A percentile compares a stretch with the other conserved stretches of the same genome.
Evolutionary conservation across 345 rosid species (phyloP).

Genomic region (Aegle marmelos): DNA sequence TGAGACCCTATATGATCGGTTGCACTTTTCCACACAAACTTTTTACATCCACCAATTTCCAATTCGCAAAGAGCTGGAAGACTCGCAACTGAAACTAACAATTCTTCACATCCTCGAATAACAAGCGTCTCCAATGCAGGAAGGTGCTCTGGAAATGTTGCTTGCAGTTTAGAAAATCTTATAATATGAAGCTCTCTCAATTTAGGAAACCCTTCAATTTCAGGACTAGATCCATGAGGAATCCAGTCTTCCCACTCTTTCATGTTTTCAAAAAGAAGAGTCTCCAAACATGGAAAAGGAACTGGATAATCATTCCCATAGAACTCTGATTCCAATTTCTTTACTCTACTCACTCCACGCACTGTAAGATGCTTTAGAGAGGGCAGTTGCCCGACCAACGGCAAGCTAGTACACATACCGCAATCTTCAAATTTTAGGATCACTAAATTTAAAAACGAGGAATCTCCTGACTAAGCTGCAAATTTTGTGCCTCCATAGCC

Average conservation of each 20-base stretch:
- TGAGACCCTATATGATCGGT: neutral
- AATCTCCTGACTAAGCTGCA: no score
- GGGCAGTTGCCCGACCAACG: no score
- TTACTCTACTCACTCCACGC: neutral
- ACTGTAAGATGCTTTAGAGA: neutral
- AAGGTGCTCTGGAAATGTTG: conserved; percentile 15
- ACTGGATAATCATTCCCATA: neutral
- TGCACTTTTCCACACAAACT: neutral
- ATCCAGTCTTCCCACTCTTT: no score
- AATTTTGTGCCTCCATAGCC: neutral
- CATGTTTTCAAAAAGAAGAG: conserved; percentile 19
- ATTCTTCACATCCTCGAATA: neutral
- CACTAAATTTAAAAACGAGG: no score
- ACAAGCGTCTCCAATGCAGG: conserved; percentile 18
- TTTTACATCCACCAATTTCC: neutral
- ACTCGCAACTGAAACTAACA: neutral
- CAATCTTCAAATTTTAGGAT: no score
- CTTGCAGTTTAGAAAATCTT: conserved; percentile 19
- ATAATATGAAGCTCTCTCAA: neutral
- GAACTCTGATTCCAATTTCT: neutral
- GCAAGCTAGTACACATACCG: no score
- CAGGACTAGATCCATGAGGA: no score
- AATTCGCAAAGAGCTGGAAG: neutral
- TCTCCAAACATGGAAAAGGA: conserved; percentile 6
- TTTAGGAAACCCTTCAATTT: no score